Evolutionary conservation across 148 eudicot species (phyloP).

Genomic region (Tetragonia tetragonoides): DNA sequence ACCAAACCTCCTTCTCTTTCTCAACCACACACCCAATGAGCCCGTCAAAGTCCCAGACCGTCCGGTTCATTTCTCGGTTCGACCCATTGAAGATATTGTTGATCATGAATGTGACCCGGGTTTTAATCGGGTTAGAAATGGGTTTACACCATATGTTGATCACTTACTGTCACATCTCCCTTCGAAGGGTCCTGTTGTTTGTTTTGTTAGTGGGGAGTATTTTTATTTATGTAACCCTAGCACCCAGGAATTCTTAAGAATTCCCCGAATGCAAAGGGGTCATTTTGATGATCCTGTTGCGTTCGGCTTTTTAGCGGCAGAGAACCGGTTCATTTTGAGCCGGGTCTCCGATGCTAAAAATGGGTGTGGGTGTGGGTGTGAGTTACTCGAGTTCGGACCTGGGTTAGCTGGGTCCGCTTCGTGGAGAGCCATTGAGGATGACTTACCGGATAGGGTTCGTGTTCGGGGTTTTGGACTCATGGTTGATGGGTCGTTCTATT

Average conservation of each 20-base stretch:
- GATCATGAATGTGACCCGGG: constrained; percentile 2
- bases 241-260: constrained; percentile 23
- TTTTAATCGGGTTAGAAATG: constrained; percentile 14
- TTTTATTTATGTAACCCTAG: constrained; percentile 35
- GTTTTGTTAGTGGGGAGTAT: constrained; percentile 5
- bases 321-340: constrained; percentile 13
- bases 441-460: not conserved
- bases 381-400: constrained; percentile 25
- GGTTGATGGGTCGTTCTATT: constrained; percentile 18
- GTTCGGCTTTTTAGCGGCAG: constrained; percentile 14
- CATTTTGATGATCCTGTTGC: not conserved
- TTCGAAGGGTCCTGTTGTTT: constrained; percentile 12
- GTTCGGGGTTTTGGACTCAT: constrained; percentile 21
- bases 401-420: constrained; percentile 14
- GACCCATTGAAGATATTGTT: constrained; percentile 12
- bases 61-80: constrained; percentile 20
- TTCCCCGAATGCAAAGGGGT: constrained; percentile 8
- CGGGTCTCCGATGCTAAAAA: not conserved
- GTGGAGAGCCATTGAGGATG: constrained; percentile 2
- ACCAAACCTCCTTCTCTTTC: constrained; percentile 26
- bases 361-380: not conserved
- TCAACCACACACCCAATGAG: constrained; percentile 12
- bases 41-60: constrained; percentile 32
- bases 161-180: constrained; percentile 10
- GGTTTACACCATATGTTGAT: constrained; percentile 28